Percentiles rank a stretch among this genome's conserved stretches.
Evolutionary conservation across 1,139 yeast genomes (phyloP).

Genomic region (Hyphopichia pseudoburtonii): DNA sequence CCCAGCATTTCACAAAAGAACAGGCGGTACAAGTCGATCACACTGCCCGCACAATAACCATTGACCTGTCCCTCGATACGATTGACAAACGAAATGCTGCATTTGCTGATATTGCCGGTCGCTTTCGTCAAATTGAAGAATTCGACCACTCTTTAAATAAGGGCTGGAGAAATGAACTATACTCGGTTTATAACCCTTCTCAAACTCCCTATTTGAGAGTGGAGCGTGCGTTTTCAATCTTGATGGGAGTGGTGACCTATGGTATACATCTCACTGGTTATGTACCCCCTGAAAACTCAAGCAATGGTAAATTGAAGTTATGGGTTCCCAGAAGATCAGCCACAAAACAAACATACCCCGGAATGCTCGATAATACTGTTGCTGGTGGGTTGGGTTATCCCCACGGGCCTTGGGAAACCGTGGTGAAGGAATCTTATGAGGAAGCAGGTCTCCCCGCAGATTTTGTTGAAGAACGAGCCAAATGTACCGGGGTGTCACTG

Average conservation of each 20-base stretch:
- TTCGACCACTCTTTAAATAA: conserved; percentile 45
- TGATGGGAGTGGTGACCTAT: conserved; percentile 83
- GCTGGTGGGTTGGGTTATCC: conserved; percentile 96
- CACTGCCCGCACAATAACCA: conserved; percentile 26
- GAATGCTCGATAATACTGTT: conserved; percentile 86
- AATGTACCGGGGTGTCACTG: conserved; percentile 64
- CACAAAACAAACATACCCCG: conserved; percentile 84
- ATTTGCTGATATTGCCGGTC: conserved; percentile 42
- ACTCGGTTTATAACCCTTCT: conserved; percentile 63
- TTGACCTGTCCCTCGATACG: conserved; percentile 40
- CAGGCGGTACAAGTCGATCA: conserved; percentile 37
- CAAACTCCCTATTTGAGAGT: conserved; percentile 59
- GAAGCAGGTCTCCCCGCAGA: conserved; percentile 77
- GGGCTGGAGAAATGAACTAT: conserved; percentile 90
- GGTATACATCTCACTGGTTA: conserved; percentile 89
- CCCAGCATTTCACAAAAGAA: conserved; percentile 27
- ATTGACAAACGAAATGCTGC: conserved; percentile 47
- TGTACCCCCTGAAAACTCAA: conserved; percentile 38
- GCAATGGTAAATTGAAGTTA: conserved; percentile 50
- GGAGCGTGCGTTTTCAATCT: conserved; percentile 79
- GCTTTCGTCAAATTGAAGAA: conserved; percentile 37
- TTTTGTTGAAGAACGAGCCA: conserved; percentile 47
- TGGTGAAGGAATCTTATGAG: conserved; percentile 81
- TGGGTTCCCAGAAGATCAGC: conserved; percentile 87
- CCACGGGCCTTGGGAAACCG: conserved; percentile 71